Percentiles rank a stretch among this genome's conserved stretches.
Conservation (phyloP, 495 filamentous ascomycete species). For the Podospora pseudopauciseta region DNA sequence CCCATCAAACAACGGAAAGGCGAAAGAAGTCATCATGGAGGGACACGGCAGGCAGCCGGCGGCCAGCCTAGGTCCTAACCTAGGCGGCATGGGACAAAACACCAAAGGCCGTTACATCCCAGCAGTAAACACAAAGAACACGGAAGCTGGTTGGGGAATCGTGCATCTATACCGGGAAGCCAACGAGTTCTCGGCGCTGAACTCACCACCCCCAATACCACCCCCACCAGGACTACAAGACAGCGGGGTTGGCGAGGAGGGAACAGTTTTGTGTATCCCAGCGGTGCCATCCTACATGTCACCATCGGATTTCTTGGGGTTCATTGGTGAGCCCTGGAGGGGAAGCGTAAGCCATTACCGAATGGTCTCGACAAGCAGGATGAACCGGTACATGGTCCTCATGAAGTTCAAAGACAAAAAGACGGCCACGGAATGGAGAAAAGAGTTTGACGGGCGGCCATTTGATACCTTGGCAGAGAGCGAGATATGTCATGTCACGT, state of each 20-base stretch:
- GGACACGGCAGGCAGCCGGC: slow-evolving; percentile 12
- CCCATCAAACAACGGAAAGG: slow-evolving; percentile 11
- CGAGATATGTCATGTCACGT: slow-evolving; percentile 94
- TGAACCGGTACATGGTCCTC: slow-evolving; percentile 93
- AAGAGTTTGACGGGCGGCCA: slow-evolving; percentile 87
- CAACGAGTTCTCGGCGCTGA: slow-evolving; percentile 53
- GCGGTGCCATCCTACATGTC: slow-evolving; percentile 93
- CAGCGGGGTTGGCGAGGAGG: slow-evolving; percentile 25
- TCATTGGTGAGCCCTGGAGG: slow-evolving; percentile 84
- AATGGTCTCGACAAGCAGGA: slow-evolving; percentile 84
- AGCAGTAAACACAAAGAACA: slow-evolving; percentile 48
- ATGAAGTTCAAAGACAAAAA: slow-evolving; percentile 85
- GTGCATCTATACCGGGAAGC: slow-evolving; percentile 91
- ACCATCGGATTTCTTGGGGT: slow-evolving; percentile 86
- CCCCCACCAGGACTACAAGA: neutral
- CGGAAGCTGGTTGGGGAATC: slow-evolving; percentile 85
- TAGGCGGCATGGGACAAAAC: neutral
- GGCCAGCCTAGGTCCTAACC: slow-evolving; percentile 19
- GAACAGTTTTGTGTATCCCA: slow-evolving; percentile 85
- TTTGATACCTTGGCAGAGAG: slow-evolving; percentile 86
- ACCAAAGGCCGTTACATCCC: neutral
- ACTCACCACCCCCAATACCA: slow-evolving; percentile 2
- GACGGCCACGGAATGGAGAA: slow-evolving; percentile 74
- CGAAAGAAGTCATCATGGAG: slow-evolving; percentile 2
- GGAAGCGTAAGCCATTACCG: slow-evolving; percentile 90